These are phyloP conservation scores for Darksidea phi DNA, from an alignment of 495 filamentous ascomycete species.

Conservation along the genomic window DNA sequence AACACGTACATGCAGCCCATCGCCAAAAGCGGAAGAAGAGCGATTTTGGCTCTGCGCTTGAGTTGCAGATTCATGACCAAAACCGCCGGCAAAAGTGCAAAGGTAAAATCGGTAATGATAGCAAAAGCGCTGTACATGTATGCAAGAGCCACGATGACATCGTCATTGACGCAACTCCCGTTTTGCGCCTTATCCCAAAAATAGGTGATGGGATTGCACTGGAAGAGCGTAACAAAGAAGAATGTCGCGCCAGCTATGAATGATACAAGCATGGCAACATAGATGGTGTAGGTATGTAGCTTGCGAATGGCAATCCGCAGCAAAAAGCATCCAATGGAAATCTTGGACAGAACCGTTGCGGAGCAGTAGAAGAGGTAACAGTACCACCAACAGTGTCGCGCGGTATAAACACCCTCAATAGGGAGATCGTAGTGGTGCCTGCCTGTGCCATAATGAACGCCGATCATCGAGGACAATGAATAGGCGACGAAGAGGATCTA, in stretches of 20 bases:
- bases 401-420: neutral
- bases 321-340: constrained; percentile 31
- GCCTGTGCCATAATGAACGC: constrained; percentile 21
- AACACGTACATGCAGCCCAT: constrained; percentile 19
- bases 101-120: constrained; percentile 28
- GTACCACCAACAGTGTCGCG: constrained; percentile 21
- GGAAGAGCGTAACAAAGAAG: constrained; percentile 31
- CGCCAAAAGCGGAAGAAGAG: constrained; percentile 13
- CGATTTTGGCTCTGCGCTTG: constrained; percentile 14
- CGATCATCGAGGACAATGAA: constrained; percentile 13
- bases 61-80: constrained; percentile 13
- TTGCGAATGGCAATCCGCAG: constrained; percentile 25
- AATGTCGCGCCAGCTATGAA: constrained; percentile 12
- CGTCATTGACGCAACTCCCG: constrained; percentile 12
- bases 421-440: constrained; percentile 11
- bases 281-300: constrained; percentile 15
- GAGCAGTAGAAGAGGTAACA: constrained; percentile 30
- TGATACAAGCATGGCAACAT: constrained; percentile 18
- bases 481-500: constrained; percentile 13
- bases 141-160: constrained; percentile 15
- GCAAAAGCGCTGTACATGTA: constrained; percentile 25
- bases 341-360: constrained; percentile 16
- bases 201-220: constrained; percentile 24
- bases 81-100: constrained; percentile 21
- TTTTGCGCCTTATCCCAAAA: constrained; percentile 25